Evolutionary conservation across 2,329 filamentous ascomycete species (phyloP), one percentile per base, ranked within the genome.

Genomic region (Fusarium vanettenii): DNA sequence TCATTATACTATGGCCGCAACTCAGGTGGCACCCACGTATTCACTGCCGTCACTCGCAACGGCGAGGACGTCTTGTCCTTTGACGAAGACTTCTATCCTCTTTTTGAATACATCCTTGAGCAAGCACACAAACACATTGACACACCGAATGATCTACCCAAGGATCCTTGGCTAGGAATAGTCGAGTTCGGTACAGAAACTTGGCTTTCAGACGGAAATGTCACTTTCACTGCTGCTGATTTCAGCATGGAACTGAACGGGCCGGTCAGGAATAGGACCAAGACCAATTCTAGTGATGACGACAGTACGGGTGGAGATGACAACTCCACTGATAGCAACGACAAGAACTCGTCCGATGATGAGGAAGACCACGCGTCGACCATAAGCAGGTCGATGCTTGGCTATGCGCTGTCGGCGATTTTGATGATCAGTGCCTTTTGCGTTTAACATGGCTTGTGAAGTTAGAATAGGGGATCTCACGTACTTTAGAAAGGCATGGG

Each of bases 111-210:
- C 2, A 77, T 79, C 2, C 69, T 79, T 1, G 37, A 78, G 14
- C 60, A 79, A 29, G 77, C 77, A 0, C 69, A 55, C 2, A 60
- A 67, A 5, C 65, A 72, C 8, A 63, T 69, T 1, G 71, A 76
- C 4, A 65, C 41, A 2, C 66, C 70, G 2, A 39, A 70, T 13
- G 74, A 79, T 16, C 6, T 79, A 2, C 77, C 77, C 1, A 75
- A 75, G 8, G 61, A 79, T 13, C 76, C 77, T 2, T 79, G 67
- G 37, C 1, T 79, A 0, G 77, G 77, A 0, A 69, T 79, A 1
- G 64, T 79, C 0, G 77, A 79, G 35, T 79, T 79, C 8, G 77
- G 77, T 2, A 72, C 77, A 0, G 77, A 79, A 27, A 79, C 77
- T 2, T 79, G 77, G 77, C 48, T 75, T 11, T 79, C 77, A 0